phyloP scores from a whole-genome alignment of 2,329 filamentous ascomycete species.

The Talaromyces funiculosus region DNA sequence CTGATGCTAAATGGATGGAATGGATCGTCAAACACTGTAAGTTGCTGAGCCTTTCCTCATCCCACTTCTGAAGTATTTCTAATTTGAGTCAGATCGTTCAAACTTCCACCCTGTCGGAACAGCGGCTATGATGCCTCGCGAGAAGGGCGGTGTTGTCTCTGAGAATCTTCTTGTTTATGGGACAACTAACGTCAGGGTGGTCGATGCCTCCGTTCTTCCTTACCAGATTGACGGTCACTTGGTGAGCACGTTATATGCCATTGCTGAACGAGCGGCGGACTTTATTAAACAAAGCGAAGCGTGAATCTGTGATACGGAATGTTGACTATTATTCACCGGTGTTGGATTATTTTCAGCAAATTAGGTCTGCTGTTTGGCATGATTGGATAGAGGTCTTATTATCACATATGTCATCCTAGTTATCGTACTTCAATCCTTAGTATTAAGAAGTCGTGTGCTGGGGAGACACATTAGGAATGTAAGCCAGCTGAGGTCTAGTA shows the following conservation, averaged over 20 bases:
- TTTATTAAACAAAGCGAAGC: constrained; percentile 7
- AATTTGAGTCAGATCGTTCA: not conserved
- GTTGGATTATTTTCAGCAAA: too few relatives aligned
- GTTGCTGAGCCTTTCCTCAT: not conserved
- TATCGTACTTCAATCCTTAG: too few relatives aligned
- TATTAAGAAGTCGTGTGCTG: too few relatives aligned
- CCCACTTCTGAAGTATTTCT: not conserved
- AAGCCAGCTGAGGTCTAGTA: too few relatives aligned
- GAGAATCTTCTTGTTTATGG: not conserved
- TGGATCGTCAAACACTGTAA: too few relatives aligned
- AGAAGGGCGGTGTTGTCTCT: not conserved
- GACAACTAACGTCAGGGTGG: not conserved
- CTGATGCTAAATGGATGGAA: too few relatives aligned
- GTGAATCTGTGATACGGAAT: too few relatives aligned
- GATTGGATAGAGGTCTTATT: too few relatives aligned
- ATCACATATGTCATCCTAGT: too few relatives aligned
- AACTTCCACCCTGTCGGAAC: not conserved
- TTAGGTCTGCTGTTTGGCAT: too few relatives aligned
- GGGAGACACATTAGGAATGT: too few relatives aligned
- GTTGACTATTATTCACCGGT: too few relatives aligned
- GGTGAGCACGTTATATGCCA: constrained; percentile 15
- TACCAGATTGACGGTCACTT: constrained; percentile 16
- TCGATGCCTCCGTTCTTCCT: constrained; percentile 13
- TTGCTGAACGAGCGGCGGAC: constrained; percentile 13
- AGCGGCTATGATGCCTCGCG: not conserved